A percentile compares a stretch with the other conserved stretches of the same genome.
Evolutionary conservation across 83 land plant species (phyloP).

Genomic region (Picea mariana): DNA sequence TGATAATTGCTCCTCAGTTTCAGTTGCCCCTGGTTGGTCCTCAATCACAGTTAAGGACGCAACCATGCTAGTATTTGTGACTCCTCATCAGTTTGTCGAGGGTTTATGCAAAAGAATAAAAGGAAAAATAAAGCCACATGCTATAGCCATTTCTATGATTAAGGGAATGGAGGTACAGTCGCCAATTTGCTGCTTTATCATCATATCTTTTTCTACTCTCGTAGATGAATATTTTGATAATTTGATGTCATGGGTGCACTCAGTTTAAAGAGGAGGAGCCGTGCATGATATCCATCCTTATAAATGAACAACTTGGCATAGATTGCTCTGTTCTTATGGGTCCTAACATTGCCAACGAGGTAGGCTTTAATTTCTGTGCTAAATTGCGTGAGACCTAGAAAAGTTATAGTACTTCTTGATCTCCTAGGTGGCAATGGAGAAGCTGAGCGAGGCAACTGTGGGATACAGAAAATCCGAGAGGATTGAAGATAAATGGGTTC

Average conservation of each 20-base stretch:
- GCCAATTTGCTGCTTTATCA: not conserved
- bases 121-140: constrained; percentile 65
- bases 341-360: constrained; percentile 95
- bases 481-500: constrained; percentile 81
- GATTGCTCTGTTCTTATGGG: constrained; percentile 97
- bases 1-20: not conserved
- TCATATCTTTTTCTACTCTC: not conserved
- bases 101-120: constrained; percentile 71
- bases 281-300: constrained; percentile 76
- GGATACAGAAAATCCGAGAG: constrained; percentile 69
- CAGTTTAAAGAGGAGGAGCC: constrained; percentile 71
- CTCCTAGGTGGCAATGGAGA: constrained; percentile 75
- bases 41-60: constrained; percentile 72
- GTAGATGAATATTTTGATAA: not conserved
- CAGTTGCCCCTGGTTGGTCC: not conserved
- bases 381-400: not conserved
- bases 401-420: not conserved
- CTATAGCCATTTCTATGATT: constrained; percentile 82
- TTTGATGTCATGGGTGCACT: constrained; percentile 15
- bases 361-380: not conserved
- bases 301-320: constrained; percentile 63
- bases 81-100: constrained; percentile 86
- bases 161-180: constrained; percentile 88
- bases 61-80: constrained; percentile 85
- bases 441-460: constrained; percentile 90